Evolutionary conservation across 169 alveolate species (phyloP).

Genomic region (Babesia bigemina): DNA sequence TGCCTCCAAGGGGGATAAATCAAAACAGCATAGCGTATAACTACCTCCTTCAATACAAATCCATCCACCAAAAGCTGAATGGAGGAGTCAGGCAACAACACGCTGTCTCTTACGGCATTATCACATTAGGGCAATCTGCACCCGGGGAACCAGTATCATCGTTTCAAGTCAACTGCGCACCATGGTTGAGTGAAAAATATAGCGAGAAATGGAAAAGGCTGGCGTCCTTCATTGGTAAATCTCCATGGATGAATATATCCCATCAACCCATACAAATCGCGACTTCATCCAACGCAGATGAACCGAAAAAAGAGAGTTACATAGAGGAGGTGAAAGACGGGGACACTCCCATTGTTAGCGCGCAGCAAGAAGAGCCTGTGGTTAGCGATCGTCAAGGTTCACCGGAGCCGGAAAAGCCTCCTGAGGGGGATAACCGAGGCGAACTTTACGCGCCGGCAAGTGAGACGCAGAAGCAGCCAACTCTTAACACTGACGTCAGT

Average conservation of each 20-base stretch:
- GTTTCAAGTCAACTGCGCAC: conserved; percentile 45
- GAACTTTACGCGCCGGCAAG: no score
- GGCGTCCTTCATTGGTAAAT: conserved; percentile 9
- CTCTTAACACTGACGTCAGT: no score
- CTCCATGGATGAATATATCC: conserved; percentile 47
- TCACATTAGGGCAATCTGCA: conserved; percentile 7
- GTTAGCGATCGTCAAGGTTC: no score
- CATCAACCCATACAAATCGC: not conserved
- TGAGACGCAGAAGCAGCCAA: no score
- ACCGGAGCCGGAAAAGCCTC: no score
- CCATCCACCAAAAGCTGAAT: conserved; percentile 65
- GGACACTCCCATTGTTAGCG: no score
- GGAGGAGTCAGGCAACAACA: conserved; percentile 66
- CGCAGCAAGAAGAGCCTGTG: no score
- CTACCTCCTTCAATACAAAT: conserved; percentile 52
- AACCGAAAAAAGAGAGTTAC: not conserved
- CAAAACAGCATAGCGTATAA: conserved; percentile 42
- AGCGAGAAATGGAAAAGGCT: conserved; percentile 40
- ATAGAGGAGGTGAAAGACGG: no score
- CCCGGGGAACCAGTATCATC: conserved; percentile 26
- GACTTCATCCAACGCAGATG: not conserved
- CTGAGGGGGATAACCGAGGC: no score
- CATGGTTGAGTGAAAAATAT: conserved; percentile 41
- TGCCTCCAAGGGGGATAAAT: conserved; percentile 27
- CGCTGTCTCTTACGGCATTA: conserved; percentile 61